Evolutionary conservation across 352 stramenopile genomes (phyloP).

Genomic region (Hyphochytrium catenoides): DNA sequence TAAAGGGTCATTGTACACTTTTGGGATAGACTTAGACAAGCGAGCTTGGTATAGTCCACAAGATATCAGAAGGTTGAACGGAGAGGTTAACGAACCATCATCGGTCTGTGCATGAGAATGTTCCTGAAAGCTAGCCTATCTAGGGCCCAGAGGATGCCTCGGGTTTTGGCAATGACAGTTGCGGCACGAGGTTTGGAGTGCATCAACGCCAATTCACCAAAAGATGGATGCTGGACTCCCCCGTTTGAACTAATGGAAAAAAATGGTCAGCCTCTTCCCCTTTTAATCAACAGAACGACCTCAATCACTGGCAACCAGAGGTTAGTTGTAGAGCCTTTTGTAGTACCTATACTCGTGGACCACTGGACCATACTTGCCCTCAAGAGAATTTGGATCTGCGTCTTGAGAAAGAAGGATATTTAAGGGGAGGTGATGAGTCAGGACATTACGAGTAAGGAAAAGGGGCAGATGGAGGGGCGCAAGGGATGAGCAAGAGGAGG

Average conservation of each 20-base stretch:
- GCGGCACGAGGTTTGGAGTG: conserved; percentile 51
- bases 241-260: too few relatives aligned
- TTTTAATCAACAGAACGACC: too few relatives aligned
- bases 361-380: conserved; percentile 27
- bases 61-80: conserved; percentile 3
- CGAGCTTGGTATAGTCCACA: conserved; percentile 9
- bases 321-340: too few relatives aligned
- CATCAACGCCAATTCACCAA: conserved; percentile 60
- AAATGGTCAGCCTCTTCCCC: too few relatives aligned
- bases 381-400: too few relatives aligned
- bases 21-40: conserved; percentile 6
- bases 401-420: too few relatives aligned
- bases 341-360: conserved; percentile 51
- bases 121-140: conserved; percentile 74
- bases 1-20: not conserved
- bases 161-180: conserved; percentile 30
- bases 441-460: too few relatives aligned
- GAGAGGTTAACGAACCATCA: not conserved
- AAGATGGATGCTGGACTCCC: conserved; percentile 47
- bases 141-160: conserved; percentile 60
- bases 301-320: too few relatives aligned
- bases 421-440: too few relatives aligned
- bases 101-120: conserved; percentile 62
- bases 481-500: too few relatives aligned
- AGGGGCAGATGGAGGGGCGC: too few relatives aligned